Evolutionary conservation across 2,329 filamentous ascomycete genomes (phyloP), one percentile per base, ranked within the genome.

Genomic region (Penicillium expansum): DNA sequence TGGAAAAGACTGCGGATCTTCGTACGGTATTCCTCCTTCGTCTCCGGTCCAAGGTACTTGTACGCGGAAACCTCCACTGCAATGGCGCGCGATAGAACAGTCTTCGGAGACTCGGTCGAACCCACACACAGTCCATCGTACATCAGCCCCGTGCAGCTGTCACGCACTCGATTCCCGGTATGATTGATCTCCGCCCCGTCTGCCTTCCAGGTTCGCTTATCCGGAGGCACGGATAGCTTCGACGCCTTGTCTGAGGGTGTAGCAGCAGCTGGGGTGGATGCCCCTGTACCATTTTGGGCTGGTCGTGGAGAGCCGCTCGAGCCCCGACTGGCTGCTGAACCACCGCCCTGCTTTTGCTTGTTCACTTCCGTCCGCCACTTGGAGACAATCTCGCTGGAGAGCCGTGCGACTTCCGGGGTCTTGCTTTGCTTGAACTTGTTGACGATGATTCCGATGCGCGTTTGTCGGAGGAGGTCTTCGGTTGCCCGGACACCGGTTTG

Each of bases 1-100:
- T 92, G 86, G 78, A 91, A 97, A 22, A 99, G 85, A 20, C 91
- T 95, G 64, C 93, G 89, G 68, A 97, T 88, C 81, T 97, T 97
- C 64, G 82, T 83, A 71, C 89, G 88, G 82, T 99, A 99, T 48
- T 87, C 84, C 45, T 85, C 77, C 47, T 82, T 83, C 16, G 82
- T 87, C 68, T 92, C 88, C 53, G 87, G 86, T 55, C 88, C 87
- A 73, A 86, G 88, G 30, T 82, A 77, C 55, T 81, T 82, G 76
- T 82, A 92, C 6, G 90, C 90, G 8, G 92, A 91, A 37, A 83
- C 74, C 79, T 99, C 94, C 60, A 95, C 84, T 42, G 88, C 85
- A 64, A 85, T 85, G 62, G 87, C 83, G 58, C 84, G 79, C 38
- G 71, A 67, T 43, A 97, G 80, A 42, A 97, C 84, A 20, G 84